Percentiles rank a stretch among this genome's conserved stretches.
phyloP scores from a whole-genome alignment of 1,139 yeast species.

The Candida frijolesensis region DNA sequence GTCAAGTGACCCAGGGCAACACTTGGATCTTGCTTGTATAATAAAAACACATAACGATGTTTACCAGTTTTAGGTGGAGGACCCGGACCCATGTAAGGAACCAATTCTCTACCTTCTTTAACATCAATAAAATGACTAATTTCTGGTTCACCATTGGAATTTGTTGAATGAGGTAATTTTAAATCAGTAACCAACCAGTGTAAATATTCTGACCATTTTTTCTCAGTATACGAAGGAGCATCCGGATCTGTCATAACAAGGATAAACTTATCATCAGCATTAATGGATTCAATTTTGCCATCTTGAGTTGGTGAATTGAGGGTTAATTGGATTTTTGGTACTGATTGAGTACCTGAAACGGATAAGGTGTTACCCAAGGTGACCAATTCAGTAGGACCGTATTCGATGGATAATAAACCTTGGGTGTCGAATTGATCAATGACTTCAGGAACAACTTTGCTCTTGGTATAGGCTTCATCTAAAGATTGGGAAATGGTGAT shows the following conservation, averaged over 20 bases:
- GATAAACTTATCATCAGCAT: constrained; percentile 60
- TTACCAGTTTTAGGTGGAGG: constrained; percentile 84
- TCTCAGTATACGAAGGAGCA: constrained; percentile 82
- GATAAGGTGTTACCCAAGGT: constrained; percentile 77
- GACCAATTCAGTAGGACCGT: constrained; percentile 60
- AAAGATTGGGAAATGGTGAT: constrained; percentile 68
- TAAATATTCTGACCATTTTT: constrained; percentile 85
- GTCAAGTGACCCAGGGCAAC: constrained; percentile 22
- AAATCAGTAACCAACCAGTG: constrained; percentile 77
- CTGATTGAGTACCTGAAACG: constrained; percentile 63
- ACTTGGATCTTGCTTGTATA: constrained; percentile 63
- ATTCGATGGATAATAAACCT: constrained; percentile 50
- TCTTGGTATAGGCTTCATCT: constrained; percentile 60
- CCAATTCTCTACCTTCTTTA: constrained; percentile 37
- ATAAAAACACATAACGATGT: constrained; percentile 77
- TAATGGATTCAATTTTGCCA: constrained; percentile 38
- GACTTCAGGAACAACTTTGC: constrained; percentile 66
- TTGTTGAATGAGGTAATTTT: constrained; percentile 38
- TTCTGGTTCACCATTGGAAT: constrained; percentile 28
- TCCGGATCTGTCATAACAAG: constrained; percentile 89
- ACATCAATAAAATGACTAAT: constrained; percentile 40
- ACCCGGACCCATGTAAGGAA: constrained; percentile 72
- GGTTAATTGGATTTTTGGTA: constrained; percentile 70
- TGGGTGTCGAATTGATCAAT: constrained; percentile 49
- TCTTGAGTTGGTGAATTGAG: constrained; percentile 48